Evolutionary conservation across 192 early-diverging fungal genomes (phyloP).

Genomic region (Podila clonocystis): DNA sequence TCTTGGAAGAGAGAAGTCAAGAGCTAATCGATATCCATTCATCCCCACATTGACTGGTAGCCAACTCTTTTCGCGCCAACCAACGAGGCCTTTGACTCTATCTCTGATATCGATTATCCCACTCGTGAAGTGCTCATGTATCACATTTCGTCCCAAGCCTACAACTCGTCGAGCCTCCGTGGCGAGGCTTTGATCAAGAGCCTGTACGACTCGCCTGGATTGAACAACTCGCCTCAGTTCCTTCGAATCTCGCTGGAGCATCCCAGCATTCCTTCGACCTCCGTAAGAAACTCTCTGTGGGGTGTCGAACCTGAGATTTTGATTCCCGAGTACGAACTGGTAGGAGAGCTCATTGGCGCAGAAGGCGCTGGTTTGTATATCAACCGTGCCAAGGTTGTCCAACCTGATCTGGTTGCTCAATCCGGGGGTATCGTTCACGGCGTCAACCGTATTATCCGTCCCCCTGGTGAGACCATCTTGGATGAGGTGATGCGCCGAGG

Average conservation of each 20-base stretch:
- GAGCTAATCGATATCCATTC: background rate
- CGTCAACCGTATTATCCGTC: constrained; percentile 23
- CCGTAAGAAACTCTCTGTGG: constrained; percentile 9
- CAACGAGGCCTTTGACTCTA: constrained; percentile 40
- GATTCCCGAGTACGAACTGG: background rate
- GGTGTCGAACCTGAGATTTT: constrained; percentile 20
- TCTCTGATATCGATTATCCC: constrained; percentile 28
- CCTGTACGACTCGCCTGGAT: constrained; percentile 25
- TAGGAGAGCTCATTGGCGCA: background rate
- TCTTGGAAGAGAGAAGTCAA: too few species aligned
- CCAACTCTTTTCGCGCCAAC: constrained; percentile 37
- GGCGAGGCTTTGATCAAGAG: constrained; percentile 15
- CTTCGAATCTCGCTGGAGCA: constrained; percentile 19
- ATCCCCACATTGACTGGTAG: background rate
- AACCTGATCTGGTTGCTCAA: constrained; percentile 18
- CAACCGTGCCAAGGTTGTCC: constrained; percentile 24
- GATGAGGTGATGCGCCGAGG: constrained; percentile 32
- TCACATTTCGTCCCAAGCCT: constrained; percentile 22
- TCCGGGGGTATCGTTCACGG: constrained; percentile 39
- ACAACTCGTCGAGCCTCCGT: constrained; percentile 12
- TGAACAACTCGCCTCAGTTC: constrained; percentile 27
- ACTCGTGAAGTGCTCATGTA: constrained; percentile 35
- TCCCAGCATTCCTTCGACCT: constrained; percentile 17
- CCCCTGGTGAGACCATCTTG: constrained; percentile 26
- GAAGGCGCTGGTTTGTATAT: constrained; percentile 2